phyloP scores from a whole-genome alignment of 805 yeast genomes.

The Spathaspora hagerdaliae region DNA sequence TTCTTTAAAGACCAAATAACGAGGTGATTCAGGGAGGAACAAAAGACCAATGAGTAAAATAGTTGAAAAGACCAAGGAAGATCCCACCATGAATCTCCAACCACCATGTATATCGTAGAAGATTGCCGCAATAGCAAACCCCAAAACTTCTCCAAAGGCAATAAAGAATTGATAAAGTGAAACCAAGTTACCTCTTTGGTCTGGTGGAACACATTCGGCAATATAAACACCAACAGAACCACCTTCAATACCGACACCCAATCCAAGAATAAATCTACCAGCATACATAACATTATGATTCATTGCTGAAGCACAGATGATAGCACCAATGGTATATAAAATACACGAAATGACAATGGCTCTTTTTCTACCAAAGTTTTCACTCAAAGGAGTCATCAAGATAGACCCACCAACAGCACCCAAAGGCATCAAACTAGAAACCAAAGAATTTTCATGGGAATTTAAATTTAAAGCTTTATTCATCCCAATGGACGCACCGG shows the following conservation, averaged over 20 bases:
- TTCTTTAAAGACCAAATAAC: slow-evolving; percentile 40
- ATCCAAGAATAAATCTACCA: slow-evolving; percentile 53
- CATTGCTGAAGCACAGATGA: slow-evolving; percentile 45
- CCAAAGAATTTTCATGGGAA: slow-evolving; percentile 45
- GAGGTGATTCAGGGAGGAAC: slow-evolving; percentile 48
- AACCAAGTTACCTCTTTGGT: slow-evolving; percentile 56
- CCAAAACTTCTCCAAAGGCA: slow-evolving; percentile 64
- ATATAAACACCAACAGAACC: slow-evolving; percentile 62
- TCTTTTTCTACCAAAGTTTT: slow-evolving; percentile 51
- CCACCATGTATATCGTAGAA: slow-evolving; percentile 54
- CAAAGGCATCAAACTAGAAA: slow-evolving; percentile 61
- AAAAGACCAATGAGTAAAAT: slow-evolving; percentile 50
- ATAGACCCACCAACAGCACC: slow-evolving; percentile 66
- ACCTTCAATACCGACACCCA: slow-evolving; percentile 66
- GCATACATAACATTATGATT: slow-evolving; percentile 40
- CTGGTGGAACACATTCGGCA: slow-evolving; percentile 56
- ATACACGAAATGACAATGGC: slow-evolving; percentile 55
- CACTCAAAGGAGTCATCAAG: slow-evolving; percentile 55
- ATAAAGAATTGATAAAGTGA: slow-evolving; percentile 62
- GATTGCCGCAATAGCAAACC: slow-evolving; percentile 61
- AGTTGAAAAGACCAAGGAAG: slow-evolving; percentile 57
- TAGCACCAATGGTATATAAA: slow-evolving; percentile 54
- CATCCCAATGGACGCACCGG: slow-evolving; percentile 59
- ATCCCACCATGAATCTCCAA: slow-evolving; percentile 66
- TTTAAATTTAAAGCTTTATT: slow-evolving; percentile 36